Base-by-base conservation (phyloP, 139 green algal genomes). In the Mesotaenium endlicherianum region DNA sequence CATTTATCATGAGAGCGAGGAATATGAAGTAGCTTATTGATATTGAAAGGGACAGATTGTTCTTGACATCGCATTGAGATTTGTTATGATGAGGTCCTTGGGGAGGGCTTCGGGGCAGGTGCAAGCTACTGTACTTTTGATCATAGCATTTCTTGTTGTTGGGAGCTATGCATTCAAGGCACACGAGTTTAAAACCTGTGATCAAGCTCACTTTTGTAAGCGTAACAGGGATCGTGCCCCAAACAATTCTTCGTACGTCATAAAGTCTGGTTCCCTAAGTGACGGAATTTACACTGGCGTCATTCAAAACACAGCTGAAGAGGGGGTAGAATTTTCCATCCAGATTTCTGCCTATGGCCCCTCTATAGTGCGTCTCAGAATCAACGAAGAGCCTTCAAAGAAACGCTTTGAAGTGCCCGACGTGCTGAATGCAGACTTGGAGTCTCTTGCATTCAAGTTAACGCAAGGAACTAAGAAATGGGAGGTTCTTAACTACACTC, bases 171-270 rank as follows among this genome's bases (percentile, higher is more conserved):
- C 84, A 0, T 98, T 98, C 89, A 98, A 98, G 84, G 89, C 90
- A 30, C 85, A 97, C 0, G 95, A 98, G 42, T 98, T 98, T 88
- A 97, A 97, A 91, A 98, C 92, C 70, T 99, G 95, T 89, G 80
- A 87, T 0, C 89, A 95, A 38, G 84, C 89, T 0, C 85, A 79
- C 8, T 99, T 99, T 87, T 99, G 96, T 87, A 87, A 82, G 0
- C 90, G 95, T 2, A 93, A 97, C 57, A 87, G 95, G 4, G 89
- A 91, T 38, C 47, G 72, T 14, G 84, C 49, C 34, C 85, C 76
- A 59, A 88, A 75, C 34, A 89, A 38, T 47, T 88, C 1, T 79
- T 81, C 5, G 94, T 74, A 42, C 14, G 1, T 55, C 72, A 1
- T 85, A 68, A 3, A 77, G 38, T 53, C 34, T 6, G 74, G 68